A percentile compares a stretch with the other conserved stretches of the same genome.
Conservation (phyloP, 2,329 filamentous ascomycete genomes). For the Sporothrix sp. region DNA sequence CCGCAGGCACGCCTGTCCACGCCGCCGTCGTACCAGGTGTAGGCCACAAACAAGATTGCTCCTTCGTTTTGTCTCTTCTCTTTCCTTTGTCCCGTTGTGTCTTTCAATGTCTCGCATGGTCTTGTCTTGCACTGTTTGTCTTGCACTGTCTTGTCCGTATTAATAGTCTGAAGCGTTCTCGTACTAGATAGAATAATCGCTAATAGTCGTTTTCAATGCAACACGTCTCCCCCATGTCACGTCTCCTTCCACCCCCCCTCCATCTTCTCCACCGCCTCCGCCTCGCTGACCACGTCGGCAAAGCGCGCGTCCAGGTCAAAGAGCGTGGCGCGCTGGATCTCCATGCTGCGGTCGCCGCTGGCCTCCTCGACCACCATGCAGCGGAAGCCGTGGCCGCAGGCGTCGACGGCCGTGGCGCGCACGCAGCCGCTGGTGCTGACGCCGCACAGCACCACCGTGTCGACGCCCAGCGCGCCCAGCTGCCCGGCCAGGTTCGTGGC, state of each 20-base stretch:
- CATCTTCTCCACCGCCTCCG: conserved; percentile 30
- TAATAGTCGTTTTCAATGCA: too few relatives aligned
- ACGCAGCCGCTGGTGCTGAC: conserved; percentile 38
- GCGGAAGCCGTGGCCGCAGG: conserved; percentile 34
- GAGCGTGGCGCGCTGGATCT: conserved; percentile 35
- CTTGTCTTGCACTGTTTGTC: too few relatives aligned
- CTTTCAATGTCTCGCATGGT: too few relatives aligned
- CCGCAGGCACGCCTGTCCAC: too few relatives aligned
- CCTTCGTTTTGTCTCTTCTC: too few relatives aligned
- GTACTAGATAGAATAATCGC: too few relatives aligned
- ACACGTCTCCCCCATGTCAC: too few relatives aligned
- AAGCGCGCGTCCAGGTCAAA: conserved; percentile 38
- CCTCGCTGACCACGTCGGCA: conserved; percentile 34
- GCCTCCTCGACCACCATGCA: conserved; percentile 37
- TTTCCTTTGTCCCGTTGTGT: too few relatives aligned
- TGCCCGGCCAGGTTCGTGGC: conserved; percentile 33
- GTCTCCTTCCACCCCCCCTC: conserved; percentile 30
- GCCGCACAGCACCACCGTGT: conserved; percentile 37
- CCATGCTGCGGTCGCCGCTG: conserved; percentile 34
- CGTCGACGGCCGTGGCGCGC: conserved; percentile 34
- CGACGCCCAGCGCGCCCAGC: conserved; percentile 28
- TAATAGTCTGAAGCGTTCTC: too few relatives aligned
- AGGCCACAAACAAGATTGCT: too few relatives aligned
- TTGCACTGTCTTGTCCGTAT: too few relatives aligned
- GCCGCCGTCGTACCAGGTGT: too few relatives aligned